Evolutionary conservation across 2,329 filamentous ascomycete genomes (phyloP).

Genomic region (Aureobasidium pullulans): DNA sequence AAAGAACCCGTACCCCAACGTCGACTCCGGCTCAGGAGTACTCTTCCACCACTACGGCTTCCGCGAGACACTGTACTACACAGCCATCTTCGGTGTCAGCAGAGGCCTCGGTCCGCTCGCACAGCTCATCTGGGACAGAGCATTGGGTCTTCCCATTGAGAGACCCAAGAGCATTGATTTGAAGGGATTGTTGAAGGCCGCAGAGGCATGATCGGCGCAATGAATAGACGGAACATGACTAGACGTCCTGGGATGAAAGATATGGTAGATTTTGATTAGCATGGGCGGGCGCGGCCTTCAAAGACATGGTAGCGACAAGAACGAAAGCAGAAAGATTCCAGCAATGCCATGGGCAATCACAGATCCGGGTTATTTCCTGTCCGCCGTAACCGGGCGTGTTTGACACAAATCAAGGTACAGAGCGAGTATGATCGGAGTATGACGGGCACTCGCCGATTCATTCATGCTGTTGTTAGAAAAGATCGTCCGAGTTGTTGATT

Average conservation of each 20-base stretch:
- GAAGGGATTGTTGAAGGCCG: conserved; percentile 66
- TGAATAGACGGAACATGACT: not conserved
- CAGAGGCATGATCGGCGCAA: conserved; percentile 21
- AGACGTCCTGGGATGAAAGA: not conserved
- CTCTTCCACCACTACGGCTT: conserved; percentile 98
- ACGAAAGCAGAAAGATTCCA: not conserved
- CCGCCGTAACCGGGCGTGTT: not conserved
- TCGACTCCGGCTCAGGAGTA: conserved; percentile 87
- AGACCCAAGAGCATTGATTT: conserved; percentile 96
- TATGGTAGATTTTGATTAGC: not conserved
- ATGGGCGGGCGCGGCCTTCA: not conserved
- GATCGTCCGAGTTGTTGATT: not conserved
- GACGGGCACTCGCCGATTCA: not conserved
- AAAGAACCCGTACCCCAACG: conserved; percentile 72
- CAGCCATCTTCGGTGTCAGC: conserved; percentile 62
- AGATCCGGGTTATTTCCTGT: not conserved
- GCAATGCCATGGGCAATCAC: not conserved
- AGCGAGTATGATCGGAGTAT: conserved; percentile 2
- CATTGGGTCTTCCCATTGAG: conserved; percentile 90
- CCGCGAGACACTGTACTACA: conserved; percentile 94
- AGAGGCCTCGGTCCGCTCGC: conserved; percentile 76
- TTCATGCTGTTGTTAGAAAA: not conserved
- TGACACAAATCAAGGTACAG: not conserved
- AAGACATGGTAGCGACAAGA: not conserved
- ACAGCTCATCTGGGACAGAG: conserved; percentile 93